phyloP scores from a whole-genome alignment of 73 alveolate species.

The Effrenium voratum region DNA sequence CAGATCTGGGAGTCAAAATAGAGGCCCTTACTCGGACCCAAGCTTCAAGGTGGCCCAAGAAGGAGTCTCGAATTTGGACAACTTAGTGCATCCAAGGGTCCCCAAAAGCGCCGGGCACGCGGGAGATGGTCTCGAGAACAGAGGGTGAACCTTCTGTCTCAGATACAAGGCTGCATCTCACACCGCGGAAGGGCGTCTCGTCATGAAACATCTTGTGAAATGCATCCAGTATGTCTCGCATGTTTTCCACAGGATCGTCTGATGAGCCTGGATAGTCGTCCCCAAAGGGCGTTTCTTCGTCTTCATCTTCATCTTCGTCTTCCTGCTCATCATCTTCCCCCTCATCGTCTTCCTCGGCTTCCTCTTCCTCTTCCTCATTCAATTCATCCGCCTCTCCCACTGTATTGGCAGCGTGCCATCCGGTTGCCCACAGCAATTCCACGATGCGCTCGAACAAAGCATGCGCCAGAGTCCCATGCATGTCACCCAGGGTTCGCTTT shows the following conservation, averaged over 20 bases:
- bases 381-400: constrained; percentile 35
- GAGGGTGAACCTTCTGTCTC: constrained; percentile 34
- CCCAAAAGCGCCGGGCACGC: constrained; percentile 74
- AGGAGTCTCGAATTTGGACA: not conserved
- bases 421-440: constrained; percentile 50
- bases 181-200: constrained; percentile 15
- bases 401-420: constrained; percentile 91
- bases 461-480: constrained; percentile 82
- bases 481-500: not conserved
- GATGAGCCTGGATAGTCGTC: constrained; percentile 75
- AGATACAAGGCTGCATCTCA: constrained; percentile 10
- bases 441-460: constrained; percentile 60
- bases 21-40: not conserved
- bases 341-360: constrained; percentile 33
- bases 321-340: constrained; percentile 27
- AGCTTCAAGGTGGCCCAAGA: not conserved
- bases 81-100: not conserved
- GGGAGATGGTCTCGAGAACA: constrained; percentile 42
- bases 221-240: constrained; percentile 22
- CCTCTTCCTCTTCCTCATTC: constrained; percentile 66
- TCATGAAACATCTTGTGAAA: constrained; percentile 26
- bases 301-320: constrained; percentile 50
- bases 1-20: not conserved
- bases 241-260: constrained; percentile 71
- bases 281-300: constrained; percentile 39